Percentiles rank a stretch among this genome's conserved stretches.
phyloP scores from a whole-genome alignment of 805 yeast genomes.

The Ascoidea tarda region DNA sequence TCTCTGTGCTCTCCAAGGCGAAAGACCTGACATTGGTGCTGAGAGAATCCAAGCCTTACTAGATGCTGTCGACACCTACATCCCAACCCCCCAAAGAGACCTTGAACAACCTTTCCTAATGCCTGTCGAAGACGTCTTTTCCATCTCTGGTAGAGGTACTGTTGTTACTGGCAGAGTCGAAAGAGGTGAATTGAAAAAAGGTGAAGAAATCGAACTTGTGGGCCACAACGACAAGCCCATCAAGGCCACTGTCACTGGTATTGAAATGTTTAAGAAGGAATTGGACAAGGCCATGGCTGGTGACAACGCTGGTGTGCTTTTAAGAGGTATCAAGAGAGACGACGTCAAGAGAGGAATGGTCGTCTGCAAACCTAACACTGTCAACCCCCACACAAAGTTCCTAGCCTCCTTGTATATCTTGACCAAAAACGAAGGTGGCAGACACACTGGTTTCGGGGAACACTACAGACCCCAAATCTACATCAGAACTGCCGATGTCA shows the following conservation, averaged over 20 bases:
- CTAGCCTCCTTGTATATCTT: conserved; percentile 86
- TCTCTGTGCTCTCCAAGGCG: conserved; percentile 84
- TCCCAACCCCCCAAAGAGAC: conserved; percentile 95
- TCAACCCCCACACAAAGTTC: conserved; percentile 86
- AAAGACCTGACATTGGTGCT: conserved; percentile 82
- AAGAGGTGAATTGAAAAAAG: conserved; percentile 95
- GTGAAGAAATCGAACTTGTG: conserved; percentile 96
- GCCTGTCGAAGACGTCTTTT: conserved; percentile 96
- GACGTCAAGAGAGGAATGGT: conserved; percentile 97
- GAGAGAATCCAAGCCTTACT: conserved; percentile 72
- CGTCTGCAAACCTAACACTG: conserved; percentile 81
- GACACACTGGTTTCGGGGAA: conserved; percentile 94
- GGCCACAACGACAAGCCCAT: conserved; percentile 78
- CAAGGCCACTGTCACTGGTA: conserved; percentile 94
- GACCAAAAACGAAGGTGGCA: conserved; percentile 98
- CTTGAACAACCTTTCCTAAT: conserved; percentile 90
- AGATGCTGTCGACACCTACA: conserved; percentile 85
- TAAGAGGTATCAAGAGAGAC: conserved; percentile 98
- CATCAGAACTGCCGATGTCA: conserved; percentile 92
- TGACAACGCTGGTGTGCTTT: conserved; percentile 94
- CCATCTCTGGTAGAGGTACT: conserved; percentile 99
- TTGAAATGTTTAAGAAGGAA: conserved; percentile 99
- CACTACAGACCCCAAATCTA: conserved; percentile 98
- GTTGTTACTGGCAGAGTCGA: conserved; percentile 98
- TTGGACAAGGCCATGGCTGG: conserved; percentile 97